Percentiles rank a stretch among this genome's conserved stretches.
These are phyloP conservation scores for Oehlia diaphana DNA, from an alignment of 192 early-diverging fungal species.

Conservation along the genomic window DNA sequence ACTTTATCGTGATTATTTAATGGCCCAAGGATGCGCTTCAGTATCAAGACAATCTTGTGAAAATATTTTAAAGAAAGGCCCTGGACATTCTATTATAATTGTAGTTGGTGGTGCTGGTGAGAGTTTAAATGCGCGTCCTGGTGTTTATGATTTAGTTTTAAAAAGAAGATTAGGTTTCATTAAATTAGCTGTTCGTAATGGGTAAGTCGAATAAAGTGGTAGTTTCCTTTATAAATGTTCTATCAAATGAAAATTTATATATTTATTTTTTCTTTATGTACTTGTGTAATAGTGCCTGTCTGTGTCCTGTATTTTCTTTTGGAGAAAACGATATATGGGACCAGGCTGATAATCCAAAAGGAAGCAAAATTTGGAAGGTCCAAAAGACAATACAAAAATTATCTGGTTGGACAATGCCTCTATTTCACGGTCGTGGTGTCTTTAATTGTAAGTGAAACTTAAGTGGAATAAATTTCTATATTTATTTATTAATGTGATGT, in stretches of 20 bases:
- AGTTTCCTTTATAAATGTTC: background rate
- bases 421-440: constrained; percentile 85
- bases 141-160: constrained; percentile 67
- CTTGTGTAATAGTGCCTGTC: constrained; percentile 45
- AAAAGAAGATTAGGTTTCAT: constrained; percentile 88
- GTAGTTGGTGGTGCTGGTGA: constrained; percentile 94
- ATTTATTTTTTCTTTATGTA: background rate
- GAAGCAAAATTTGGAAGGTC: constrained; percentile 63
- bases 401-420: constrained; percentile 70
- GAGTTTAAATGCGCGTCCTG: constrained; percentile 67
- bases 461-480: background rate
- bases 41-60: constrained; percentile 78
- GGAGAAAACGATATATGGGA: constrained; percentile 93
- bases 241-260: background rate
- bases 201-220: constrained; percentile 35
- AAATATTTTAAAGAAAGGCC: constrained; percentile 69
- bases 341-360: constrained; percentile 68
- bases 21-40: constrained; percentile 76
- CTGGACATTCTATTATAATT: constrained; percentile 70
- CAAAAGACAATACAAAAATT: constrained; percentile 72
- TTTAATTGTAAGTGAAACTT: constrained; percentile 76
- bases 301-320: constrained; percentile 91
- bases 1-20: constrained; percentile 79
- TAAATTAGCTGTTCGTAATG: constrained; percentile 80
- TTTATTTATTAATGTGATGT: background rate